These are phyloP conservation scores for Colletotrichum sp. DNA, from an alignment of 2,329 filamentous ascomycete genomes.

Conservation along the genomic window DNA sequence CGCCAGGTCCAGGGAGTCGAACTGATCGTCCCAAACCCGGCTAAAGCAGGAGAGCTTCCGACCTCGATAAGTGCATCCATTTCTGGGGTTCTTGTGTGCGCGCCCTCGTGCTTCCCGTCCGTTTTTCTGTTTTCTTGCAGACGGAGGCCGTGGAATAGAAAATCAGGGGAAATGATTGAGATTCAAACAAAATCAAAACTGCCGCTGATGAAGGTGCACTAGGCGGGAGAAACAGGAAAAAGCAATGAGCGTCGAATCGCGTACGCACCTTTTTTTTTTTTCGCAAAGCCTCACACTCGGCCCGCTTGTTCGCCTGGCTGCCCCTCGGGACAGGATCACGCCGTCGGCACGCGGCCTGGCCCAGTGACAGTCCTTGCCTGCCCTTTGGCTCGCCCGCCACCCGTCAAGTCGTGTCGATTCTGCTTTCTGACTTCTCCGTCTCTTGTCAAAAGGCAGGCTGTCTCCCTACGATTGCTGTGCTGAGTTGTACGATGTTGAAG, in stretches of 20 bases:
- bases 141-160: background rate
- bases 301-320: conserved; percentile 9
- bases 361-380: background rate
- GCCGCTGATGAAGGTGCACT: conserved; percentile 10
- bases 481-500: background rate
- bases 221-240: conserved; percentile 12
- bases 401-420: background rate
- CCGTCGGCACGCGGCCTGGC: conserved; percentile 4
- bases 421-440: background rate
- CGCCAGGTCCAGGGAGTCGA: background rate
- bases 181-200: background rate
- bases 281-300: conserved; percentile 15
- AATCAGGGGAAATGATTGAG: background rate
- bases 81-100: background rate
- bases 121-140: background rate
- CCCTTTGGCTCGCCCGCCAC: background rate
- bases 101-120: background rate
- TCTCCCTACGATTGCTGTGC: background rate
- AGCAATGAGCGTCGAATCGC: conserved; percentile 6
- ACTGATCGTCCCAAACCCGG: background rate
- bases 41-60: background rate
- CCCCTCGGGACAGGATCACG: conserved; percentile 9
- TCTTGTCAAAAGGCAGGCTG: background rate
- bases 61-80: background rate
- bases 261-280: background rate